Evolutionary conservation across 345 rosid species (phyloP).

Genomic region (Hibiscus mutabilis): DNA sequence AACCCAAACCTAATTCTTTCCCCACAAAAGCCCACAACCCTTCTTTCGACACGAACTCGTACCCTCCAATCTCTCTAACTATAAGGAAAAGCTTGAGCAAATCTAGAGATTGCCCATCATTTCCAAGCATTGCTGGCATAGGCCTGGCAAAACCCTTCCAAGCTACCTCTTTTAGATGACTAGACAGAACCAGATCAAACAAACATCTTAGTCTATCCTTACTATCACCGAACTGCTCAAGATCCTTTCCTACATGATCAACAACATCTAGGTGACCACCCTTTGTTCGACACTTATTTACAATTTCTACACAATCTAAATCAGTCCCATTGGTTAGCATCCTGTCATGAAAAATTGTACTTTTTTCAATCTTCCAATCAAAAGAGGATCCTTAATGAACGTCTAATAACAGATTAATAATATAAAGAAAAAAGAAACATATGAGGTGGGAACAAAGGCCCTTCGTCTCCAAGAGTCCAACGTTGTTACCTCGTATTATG

Average conservation of each 20-base stretch:
- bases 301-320: conserved; percentile 22
- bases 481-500: neutral
- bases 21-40: conserved; percentile 52
- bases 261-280: conserved; percentile 13
- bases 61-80: conserved; percentile 59
- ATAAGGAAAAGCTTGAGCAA: conserved; percentile 56
- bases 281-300: conserved; percentile 6
- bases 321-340: conserved; percentile 26
- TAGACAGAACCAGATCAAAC: conserved; percentile 48
- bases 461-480: neutral
- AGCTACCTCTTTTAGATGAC: conserved; percentile 35
- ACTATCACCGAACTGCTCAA: conserved; percentile 21
- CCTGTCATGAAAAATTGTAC: neutral
- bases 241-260: conserved; percentile 16
- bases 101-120: conserved; percentile 50
- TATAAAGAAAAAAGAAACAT: neutral
- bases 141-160: conserved; percentile 36
- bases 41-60: conserved; percentile 36
- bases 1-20: conserved; percentile 43
- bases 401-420: neutral
- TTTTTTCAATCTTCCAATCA: neutral
- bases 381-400: neutral
- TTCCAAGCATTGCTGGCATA: conserved; percentile 40
- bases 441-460: neutral
- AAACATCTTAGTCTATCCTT: conserved; percentile 31